Evolutionary conservation across 176 grass and related monocot genomes (phyloP), one percentile per base, ranked within the genome.

Genomic region (Musa troglodytarum): DNA sequence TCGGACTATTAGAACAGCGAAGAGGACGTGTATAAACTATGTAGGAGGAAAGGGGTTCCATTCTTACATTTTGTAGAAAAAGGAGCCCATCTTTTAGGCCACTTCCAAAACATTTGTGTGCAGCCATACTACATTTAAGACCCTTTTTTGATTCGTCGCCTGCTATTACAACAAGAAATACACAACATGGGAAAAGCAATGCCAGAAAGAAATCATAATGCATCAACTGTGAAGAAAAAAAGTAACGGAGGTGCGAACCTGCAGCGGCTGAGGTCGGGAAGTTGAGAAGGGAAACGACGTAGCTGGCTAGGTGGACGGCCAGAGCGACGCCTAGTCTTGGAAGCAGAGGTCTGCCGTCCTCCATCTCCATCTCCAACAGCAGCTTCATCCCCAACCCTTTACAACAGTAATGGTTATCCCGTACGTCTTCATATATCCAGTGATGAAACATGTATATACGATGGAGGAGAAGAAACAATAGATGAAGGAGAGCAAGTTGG

Each of bases 221-320:
- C 13, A 13, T 10, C 28, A 7, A 65, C 24, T 49, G 21, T 14
- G 9, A n/a, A 53, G 22, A 3, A 26, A 54, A 54, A 29, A 20
- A 64, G 78, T 10, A 2, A 23, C 28, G 34, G 68, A 68, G 76
- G 23, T 11, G 14, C 54, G 34, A 29, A 70, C 56, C 69, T 11
- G 7, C 2, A 12, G 17, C 68, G 21, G 10, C 2, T 3, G 23
- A 74, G 52, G 14, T 23, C 50, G 34, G 65, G 19, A 49, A 50
- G 49, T 50, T 34, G 28, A 65, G n/a, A n/a, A 64, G 21, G 28
- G 17, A 28, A 21, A 49, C 23, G 15, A 80, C 16, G 69, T 80
- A 73, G 55, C 78, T 50, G 43, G 78, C 23, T 56, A 80, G 43
- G 22, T 70, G 54, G 34, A 73, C n/a, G n/a, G 69, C 68, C 49